Conservation (phyloP, 371 early-diverging fungal species). For the Smittium culicis region DNA sequence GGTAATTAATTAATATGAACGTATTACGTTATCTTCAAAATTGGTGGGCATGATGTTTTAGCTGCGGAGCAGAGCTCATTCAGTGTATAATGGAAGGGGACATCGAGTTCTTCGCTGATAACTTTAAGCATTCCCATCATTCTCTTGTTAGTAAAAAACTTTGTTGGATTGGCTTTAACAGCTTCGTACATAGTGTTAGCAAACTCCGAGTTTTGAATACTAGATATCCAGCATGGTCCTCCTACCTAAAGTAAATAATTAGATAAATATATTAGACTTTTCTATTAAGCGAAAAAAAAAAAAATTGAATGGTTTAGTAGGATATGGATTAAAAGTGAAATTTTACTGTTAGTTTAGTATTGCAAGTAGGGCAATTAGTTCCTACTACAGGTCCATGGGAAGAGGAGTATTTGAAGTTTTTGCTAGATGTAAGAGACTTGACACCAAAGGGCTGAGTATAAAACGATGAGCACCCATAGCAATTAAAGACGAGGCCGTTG, state of each 20-base stretch:
- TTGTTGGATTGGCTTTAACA: constrained; percentile 38
- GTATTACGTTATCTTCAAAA: constrained; percentile 24
- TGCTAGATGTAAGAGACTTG: constrained; percentile 32
- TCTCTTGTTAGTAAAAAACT: constrained; percentile 64
- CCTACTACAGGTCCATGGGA: constrained; percentile 48
- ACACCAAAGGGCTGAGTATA: constrained; percentile 55
- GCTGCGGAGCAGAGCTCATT: constrained; percentile 51
- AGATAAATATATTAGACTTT: background rate
- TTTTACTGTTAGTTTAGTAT: constrained; percentile 45
- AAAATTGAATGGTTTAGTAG: background rate
- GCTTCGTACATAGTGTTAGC: constrained; percentile 48
- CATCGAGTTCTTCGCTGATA: constrained; percentile 53
- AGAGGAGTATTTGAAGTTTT: constrained; percentile 42
- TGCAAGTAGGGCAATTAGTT: constrained; percentile 56
- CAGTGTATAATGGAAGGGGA: constrained; percentile 71
- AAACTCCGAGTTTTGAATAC: constrained; percentile 74
- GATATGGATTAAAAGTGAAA: background rate
- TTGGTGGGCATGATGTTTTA: constrained; percentile 36
- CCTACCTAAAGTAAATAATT: constrained; percentile 45
- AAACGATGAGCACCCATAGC: constrained; percentile 68
- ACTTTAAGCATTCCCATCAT: constrained; percentile 93
- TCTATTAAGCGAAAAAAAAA: background rate
- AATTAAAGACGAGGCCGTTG: constrained; percentile 66
- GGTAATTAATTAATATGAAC: background rate
- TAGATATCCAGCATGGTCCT: constrained; percentile 89